Conservation (phyloP, 2,329 filamentous ascomycete genomes). For the Fusarium graminum region DNA sequence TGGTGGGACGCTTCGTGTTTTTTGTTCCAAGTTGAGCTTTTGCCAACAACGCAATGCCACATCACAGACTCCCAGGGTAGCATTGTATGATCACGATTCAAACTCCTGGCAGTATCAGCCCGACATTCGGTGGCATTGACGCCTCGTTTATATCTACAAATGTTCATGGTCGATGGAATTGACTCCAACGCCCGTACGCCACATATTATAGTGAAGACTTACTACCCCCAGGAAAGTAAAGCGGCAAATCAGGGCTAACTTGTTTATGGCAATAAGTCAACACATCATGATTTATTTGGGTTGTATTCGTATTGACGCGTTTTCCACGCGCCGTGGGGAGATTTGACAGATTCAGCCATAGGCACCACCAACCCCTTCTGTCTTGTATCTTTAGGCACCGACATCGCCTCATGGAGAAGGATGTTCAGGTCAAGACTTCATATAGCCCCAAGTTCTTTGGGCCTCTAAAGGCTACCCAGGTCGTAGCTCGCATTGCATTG, state of each 20-base stretch:
- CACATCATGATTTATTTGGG: constrained; percentile 22
- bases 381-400: constrained; percentile 12
- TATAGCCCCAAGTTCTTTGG: constrained; percentile 9
- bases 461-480: constrained; percentile 15
- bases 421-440: constrained; percentile 3
- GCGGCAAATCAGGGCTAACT: constrained; percentile 27
- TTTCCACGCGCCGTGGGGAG: constrained; percentile 34
- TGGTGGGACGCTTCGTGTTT: constrained; percentile 23
- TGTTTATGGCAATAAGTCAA: constrained; percentile 38
- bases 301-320: constrained; percentile 22
- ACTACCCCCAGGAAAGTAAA: constrained; percentile 27
- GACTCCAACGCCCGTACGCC: constrained; percentile 37
- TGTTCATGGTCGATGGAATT: constrained; percentile 30
- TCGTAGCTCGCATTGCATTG: constrained; percentile 45
- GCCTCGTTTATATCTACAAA: not conserved
- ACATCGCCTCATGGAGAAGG: constrained; percentile 1
- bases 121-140: not conserved
- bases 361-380: constrained; percentile 5
- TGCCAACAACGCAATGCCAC: constrained; percentile 45
- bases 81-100: constrained; percentile 17
- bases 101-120: constrained; percentile 19
- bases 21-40: constrained; percentile 15
- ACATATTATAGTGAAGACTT: constrained; percentile 12
- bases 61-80: constrained; percentile 38
- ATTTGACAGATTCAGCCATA: constrained; percentile 35